These are phyloP conservation scores for Datura wrightii DNA, from an alignment of 257 asterid genomes.

Conservation along the genomic window DNA sequence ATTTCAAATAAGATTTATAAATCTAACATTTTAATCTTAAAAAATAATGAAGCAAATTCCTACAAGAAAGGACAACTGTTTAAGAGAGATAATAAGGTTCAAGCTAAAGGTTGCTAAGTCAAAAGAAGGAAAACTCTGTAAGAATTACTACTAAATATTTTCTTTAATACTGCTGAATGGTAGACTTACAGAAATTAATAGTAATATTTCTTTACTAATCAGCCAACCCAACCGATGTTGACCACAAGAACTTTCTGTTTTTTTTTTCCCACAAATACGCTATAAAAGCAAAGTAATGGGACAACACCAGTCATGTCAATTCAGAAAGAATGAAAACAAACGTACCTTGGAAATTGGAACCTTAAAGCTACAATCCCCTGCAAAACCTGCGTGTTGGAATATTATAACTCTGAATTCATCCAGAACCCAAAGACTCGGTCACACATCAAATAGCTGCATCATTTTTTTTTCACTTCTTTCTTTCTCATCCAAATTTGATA, in stretches of 20 bases:
- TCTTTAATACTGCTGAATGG: no score
- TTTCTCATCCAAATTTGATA: conserved; percentile 17
- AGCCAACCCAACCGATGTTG: neutral
- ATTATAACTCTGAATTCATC: neutral
- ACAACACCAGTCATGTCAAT: neutral
- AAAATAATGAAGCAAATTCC: no score
- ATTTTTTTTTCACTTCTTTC: neutral
- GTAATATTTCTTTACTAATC: neutral
- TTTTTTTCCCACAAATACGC: neutral
- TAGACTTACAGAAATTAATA: neutral
- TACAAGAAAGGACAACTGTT: no score
- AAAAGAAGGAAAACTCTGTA: no score
- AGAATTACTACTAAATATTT: no score
- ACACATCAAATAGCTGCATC: neutral
- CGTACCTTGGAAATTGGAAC: neutral
- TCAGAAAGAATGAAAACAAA: neutral
- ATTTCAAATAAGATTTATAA: no score
- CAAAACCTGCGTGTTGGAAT: neutral
- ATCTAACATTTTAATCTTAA: no score
- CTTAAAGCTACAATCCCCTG: neutral
- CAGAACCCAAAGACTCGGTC: conserved; percentile 4
- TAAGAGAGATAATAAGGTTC: no score
- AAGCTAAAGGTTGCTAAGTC: no score
- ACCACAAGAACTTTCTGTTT: neutral
- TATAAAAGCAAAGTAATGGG: neutral